phyloP scores from a whole-genome alignment of 192 early-diverging fungal genomes.

The Globomyces pollinis-pini region DNA sequence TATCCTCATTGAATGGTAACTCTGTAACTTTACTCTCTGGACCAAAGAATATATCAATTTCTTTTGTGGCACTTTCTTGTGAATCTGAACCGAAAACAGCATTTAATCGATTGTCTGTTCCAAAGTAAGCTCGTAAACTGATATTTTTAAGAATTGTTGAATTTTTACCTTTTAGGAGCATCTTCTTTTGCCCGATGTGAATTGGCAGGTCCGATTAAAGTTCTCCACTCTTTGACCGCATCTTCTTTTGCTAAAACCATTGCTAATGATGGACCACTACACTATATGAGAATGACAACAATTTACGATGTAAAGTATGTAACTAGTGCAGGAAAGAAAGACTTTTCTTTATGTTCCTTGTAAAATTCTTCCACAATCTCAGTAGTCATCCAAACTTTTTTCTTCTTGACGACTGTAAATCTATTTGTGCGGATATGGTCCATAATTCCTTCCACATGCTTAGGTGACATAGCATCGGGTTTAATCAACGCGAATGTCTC shows the following conservation, averaged over 20 bases:
- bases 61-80: slow-evolving; percentile 28
- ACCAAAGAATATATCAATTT: slow-evolving; percentile 37
- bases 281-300: neutral
- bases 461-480: slow-evolving; percentile 52
- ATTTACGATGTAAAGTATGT: slow-evolving; percentile 24
- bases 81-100: slow-evolving; percentile 47
- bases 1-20: slow-evolving; percentile 20
- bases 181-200: slow-evolving; percentile 35
- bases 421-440: slow-evolving; percentile 35
- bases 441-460: slow-evolving; percentile 35
- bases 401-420: slow-evolving; percentile 34
- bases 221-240: slow-evolving; percentile 38
- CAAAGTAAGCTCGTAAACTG: slow-evolving; percentile 43
- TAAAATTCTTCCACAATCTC: slow-evolving; percentile 46
- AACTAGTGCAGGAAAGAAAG: slow-evolving; percentile 37
- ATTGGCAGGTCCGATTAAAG: slow-evolving; percentile 48
- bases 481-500: slow-evolving; percentile 46
- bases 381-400: slow-evolving; percentile 43
- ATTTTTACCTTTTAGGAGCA: slow-evolving; percentile 40
- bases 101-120: slow-evolving; percentile 48
- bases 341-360: slow-evolving; percentile 37
- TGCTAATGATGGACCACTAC: slow-evolving; percentile 40
- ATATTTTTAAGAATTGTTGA: too few relatives aligned
- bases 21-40: slow-evolving; percentile 17
- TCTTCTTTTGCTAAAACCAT: slow-evolving; percentile 42